These are phyloP conservation scores for Friedmanniomyces simplex DNA, from an alignment of 495 filamentous ascomycete species.

Conservation along the genomic window DNA sequence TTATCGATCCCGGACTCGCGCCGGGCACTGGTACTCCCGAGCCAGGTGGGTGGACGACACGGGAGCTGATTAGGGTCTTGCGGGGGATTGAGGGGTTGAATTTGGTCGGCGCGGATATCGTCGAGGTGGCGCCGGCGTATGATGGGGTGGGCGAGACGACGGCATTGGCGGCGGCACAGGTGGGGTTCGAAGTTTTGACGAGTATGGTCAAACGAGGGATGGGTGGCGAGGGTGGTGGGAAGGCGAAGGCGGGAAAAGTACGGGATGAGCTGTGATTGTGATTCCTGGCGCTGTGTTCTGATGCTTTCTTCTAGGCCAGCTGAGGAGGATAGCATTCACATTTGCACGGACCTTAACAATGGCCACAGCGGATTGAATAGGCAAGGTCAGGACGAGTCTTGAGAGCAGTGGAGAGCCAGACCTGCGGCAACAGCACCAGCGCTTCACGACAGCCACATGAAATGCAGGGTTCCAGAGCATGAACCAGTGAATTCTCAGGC, in stretches of 20 bases:
- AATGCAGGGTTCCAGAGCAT: too few relatives aligned
- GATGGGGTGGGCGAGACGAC: slow-evolving; percentile 40
- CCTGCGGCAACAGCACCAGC: too few relatives aligned
- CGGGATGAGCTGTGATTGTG: slow-evolving; percentile 28
- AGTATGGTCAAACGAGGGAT: slow-evolving; percentile 35
- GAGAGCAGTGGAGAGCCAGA: too few relatives aligned
- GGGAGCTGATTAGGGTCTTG: slow-evolving; percentile 42
- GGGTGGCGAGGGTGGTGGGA: slow-evolving; percentile 23
- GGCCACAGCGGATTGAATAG: too few relatives aligned
- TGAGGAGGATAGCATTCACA: neutral
- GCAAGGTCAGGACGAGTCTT: too few relatives aligned
- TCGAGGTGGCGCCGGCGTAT: slow-evolving; percentile 45
- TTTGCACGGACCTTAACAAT: too few relatives aligned
- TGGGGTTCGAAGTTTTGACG: slow-evolving; percentile 36
- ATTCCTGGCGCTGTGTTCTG: neutral
- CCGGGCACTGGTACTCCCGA: slow-evolving; percentile 46
- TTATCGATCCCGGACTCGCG: slow-evolving; percentile 43
- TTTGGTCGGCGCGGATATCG: slow-evolving; percentile 43
- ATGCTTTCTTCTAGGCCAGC: neutral
- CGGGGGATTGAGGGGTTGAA: slow-evolving; percentile 38
- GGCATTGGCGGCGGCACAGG: slow-evolving; percentile 40
- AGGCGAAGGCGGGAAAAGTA: slow-evolving; percentile 2
- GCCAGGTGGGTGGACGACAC: slow-evolving; percentile 43
- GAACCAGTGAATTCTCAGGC: too few relatives aligned
- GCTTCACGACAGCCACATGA: too few relatives aligned